These are phyloP conservation scores for Aspergillus panamensis DNA, from an alignment of 495 filamentous ascomycete genomes.

Conservation along the genomic window DNA sequence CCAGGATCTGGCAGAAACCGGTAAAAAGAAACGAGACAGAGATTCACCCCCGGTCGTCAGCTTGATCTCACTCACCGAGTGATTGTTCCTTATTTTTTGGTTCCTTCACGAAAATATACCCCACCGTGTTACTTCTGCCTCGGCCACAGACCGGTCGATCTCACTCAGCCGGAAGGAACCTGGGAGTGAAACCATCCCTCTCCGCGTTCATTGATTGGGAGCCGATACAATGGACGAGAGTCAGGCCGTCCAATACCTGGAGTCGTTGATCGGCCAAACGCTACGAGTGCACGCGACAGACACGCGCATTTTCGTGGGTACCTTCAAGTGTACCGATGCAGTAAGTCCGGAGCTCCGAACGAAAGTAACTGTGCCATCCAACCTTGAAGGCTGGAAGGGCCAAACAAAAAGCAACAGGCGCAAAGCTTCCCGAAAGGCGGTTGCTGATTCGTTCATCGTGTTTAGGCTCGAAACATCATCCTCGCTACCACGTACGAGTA, in stretches of 20 bases:
- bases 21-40: background rate
- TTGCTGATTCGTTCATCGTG: slow-evolving; percentile 18
- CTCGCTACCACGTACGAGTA: slow-evolving; percentile 85
- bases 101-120: background rate
- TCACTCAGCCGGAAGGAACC: slow-evolving; percentile 4
- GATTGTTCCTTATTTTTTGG: background rate
- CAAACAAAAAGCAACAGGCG: slow-evolving; percentile 9
- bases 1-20: background rate
- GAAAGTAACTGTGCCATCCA: slow-evolving; percentile 1
- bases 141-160: background rate
- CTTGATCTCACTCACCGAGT: background rate
- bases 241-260: slow-evolving; percentile 42
- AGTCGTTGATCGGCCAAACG: slow-evolving; percentile 46
- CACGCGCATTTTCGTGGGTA: slow-evolving; percentile 80
- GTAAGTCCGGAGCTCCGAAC: slow-evolving; percentile 43
- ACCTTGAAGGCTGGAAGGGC: background rate
- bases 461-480: slow-evolving; percentile 79
- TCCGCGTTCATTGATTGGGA: slow-evolving; percentile 9
- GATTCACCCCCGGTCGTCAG: background rate
- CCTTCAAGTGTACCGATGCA: slow-evolving; percentile 91
- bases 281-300: slow-evolving; percentile 82
- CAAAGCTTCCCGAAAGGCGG: background rate
- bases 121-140: background rate
- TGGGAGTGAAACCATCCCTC: background rate
- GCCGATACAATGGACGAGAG: slow-evolving; percentile 37